Conservation (phyloP, 352 stramenopile species). For the Globisporangium spiculum region DNA sequence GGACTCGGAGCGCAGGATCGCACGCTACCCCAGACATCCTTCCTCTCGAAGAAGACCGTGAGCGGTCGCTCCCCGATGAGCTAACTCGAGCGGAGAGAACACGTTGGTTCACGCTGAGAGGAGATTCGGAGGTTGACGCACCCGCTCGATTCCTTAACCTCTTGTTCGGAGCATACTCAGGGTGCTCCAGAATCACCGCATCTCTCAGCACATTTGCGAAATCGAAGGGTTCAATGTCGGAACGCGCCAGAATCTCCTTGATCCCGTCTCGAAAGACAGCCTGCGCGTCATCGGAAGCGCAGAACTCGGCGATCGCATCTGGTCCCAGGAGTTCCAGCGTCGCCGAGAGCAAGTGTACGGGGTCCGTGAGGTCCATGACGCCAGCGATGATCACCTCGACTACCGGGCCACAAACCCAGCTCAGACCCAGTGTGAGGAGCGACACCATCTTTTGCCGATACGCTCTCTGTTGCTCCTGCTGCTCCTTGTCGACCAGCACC, state of each 20-base stretch:
- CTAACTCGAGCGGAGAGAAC: not conserved
- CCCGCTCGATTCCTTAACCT: not conserved
- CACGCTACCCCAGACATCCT: not conserved
- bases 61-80: not conserved
- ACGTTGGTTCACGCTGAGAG: not conserved
- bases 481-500: not conserved
- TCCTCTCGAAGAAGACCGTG: not conserved
- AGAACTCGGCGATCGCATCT: not conserved
- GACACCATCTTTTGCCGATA: not conserved
- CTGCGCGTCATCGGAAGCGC: not conserved
- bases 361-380: not conserved
- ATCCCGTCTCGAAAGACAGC: not conserved
- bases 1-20: not conserved
- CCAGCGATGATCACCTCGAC: not conserved
- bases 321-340: not conserved
- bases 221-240: not conserved
- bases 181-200: not conserved
- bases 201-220: not conserved
- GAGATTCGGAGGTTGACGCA: not conserved
- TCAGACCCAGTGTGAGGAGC: not conserved
- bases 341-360: not conserved
- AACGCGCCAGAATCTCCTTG: not conserved
- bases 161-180: not conserved
- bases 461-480: not conserved
- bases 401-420: not conserved